These are phyloP conservation scores for Ustilago bromivora DNA, from an alignment of 1,284 basidiomycete species.

Conservation along the genomic window DNA sequence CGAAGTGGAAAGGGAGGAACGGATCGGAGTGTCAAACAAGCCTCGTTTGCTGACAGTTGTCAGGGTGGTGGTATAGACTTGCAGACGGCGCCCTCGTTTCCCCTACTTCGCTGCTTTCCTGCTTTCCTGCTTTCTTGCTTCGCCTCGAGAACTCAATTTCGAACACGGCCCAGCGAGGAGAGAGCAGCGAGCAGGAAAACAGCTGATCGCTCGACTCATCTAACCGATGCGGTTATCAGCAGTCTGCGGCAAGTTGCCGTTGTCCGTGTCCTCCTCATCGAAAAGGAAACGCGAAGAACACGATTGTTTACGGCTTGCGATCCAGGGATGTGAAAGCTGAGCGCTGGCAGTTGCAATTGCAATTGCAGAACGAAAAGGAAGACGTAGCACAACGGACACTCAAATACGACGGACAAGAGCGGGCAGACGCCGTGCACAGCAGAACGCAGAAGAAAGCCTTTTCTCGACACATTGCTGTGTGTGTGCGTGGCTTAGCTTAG, in stretches of 20 bases:
- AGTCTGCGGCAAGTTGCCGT: not conserved
- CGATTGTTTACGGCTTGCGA: not conserved
- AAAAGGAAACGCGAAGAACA: not conserved
- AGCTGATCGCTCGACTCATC: not conserved
- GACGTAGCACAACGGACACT: not conserved
- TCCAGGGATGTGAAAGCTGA: constrained; percentile 3
- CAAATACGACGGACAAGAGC: not conserved
- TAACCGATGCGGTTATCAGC: not conserved
- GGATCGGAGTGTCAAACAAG: constrained; percentile 6
- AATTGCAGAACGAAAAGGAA: not conserved
- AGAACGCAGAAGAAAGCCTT: not conserved
- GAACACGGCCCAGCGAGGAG: not conserved
- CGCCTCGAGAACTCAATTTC: not conserved
- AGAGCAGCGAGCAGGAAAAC: not conserved
- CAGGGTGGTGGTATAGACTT: constrained; percentile 3
- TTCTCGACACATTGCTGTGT: not conserved
- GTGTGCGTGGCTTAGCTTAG: not conserved
- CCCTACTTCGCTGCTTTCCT: not conserved
- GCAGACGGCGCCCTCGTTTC: not conserved
- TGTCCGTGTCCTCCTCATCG: not conserved
- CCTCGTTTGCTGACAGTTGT: constrained; percentile 9
- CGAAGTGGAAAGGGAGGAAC: not conserved
- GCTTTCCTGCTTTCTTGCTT: not conserved
- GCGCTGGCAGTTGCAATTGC: not conserved
- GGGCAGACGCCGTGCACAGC: not conserved